Conservation (phyloP, 73 alveolate genomes). For the Tetrahymena elliotti region DNA sequence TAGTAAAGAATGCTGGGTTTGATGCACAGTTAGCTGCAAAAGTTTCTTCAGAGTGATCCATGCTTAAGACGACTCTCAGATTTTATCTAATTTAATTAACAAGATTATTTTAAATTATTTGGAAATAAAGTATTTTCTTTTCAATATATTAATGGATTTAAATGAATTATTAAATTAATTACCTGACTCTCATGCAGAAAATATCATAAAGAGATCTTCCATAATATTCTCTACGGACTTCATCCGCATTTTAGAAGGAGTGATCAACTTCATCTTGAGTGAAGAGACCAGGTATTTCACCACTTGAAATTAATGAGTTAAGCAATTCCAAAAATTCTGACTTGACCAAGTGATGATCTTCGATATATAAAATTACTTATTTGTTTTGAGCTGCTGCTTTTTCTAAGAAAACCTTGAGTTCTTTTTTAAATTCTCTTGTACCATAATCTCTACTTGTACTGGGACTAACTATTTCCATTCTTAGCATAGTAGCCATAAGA, state of each 20-base stretch:
- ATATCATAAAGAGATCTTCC: slow-evolving; percentile 35
- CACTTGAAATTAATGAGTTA: slow-evolving; percentile 93
- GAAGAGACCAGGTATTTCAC: slow-evolving; percentile 99
- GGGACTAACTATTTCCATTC: slow-evolving; percentile 60
- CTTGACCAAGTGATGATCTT: slow-evolving; percentile 90
- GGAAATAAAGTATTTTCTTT: not conserved
- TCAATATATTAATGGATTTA: too few relatives aligned
- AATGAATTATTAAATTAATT: not conserved
- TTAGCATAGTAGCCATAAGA: slow-evolving; percentile 72
- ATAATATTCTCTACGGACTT: slow-evolving; percentile 35
- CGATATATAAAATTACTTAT: slow-evolving; percentile 76
- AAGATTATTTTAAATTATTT: not conserved
- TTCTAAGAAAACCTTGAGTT: slow-evolving; percentile 87
- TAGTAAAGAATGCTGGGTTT: slow-evolving; percentile 96
- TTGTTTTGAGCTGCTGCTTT: slow-evolving; percentile 86
- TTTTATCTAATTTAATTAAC: slow-evolving; percentile 79
- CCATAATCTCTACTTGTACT: slow-evolving; percentile 74
- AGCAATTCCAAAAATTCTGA: slow-evolving; percentile 78
- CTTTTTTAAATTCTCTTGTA: slow-evolving; percentile 85
- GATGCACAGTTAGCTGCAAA: slow-evolving; percentile 85
- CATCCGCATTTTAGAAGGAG: slow-evolving; percentile 50
- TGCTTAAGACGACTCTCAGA: slow-evolving; percentile 84
- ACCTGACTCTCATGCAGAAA: slow-evolving; percentile 6
- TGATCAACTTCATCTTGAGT: slow-evolving; percentile 96
- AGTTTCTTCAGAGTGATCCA: slow-evolving; percentile 94